Conservation (phyloP, 176 grass and related monocot genomes). For the Cenchrus fungigraminus region DNA sequence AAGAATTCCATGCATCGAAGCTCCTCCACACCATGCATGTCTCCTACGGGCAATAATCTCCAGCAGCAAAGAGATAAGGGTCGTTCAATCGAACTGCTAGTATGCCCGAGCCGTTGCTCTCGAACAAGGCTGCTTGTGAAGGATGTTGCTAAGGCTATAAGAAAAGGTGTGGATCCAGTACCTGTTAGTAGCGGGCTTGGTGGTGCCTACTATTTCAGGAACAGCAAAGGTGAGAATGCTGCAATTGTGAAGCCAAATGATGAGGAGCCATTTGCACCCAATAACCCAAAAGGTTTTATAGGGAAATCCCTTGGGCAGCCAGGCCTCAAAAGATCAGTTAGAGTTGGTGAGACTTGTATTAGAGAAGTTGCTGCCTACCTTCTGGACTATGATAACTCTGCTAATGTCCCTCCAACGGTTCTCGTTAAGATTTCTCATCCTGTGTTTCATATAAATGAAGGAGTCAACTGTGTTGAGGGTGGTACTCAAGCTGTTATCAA, state of each 20-base stretch:
- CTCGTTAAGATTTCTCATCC: constrained; percentile 77
- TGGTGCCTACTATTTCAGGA: constrained; percentile 77
- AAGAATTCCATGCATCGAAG: constrained; percentile 73
- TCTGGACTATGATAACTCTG: constrained; percentile 65
- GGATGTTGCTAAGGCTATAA: constrained; percentile 72
- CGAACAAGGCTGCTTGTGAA: constrained; percentile 65
- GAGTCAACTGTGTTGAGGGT: constrained; percentile 34
- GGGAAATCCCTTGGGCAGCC: constrained; percentile 81
- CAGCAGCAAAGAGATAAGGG: constrained; percentile 61
- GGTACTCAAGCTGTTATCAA: constrained; percentile 56
- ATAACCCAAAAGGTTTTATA: constrained; percentile 82
- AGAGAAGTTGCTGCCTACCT: constrained; percentile 84
- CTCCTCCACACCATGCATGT: constrained; percentile 76
- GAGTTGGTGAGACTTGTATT: constrained; percentile 73
- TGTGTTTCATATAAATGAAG: constrained; percentile 70
- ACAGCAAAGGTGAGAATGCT: constrained; percentile 66
- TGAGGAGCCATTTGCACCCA: constrained; percentile 84
- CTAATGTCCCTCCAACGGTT: constrained; percentile 72
- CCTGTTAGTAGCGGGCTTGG: constrained; percentile 67
- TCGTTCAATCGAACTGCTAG: constrained; percentile 67
- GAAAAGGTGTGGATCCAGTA: constrained; percentile 60
- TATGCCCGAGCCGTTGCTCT: constrained; percentile 50
- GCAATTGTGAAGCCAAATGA: constrained; percentile 88
- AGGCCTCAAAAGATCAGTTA: constrained; percentile 75
- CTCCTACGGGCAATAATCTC: constrained; percentile 56